Percentiles rank a stretch among this genome's conserved stretches.
Conservation (phyloP, 805 yeast genomes). For the Spathaspora sp. region DNA sequence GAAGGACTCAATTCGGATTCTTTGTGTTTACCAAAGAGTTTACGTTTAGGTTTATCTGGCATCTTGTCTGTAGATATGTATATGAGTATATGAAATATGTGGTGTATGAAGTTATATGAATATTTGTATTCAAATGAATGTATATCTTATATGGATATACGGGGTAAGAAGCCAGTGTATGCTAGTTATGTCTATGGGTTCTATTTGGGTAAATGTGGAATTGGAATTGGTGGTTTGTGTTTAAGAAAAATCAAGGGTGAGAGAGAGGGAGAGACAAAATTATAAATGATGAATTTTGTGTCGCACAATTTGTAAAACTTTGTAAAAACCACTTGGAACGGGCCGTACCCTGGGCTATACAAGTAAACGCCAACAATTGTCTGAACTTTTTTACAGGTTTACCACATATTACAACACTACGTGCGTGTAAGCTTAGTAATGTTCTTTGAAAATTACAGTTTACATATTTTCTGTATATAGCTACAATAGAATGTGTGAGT, state of each 20-base stretch:
- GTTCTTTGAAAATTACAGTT: too few relatives aligned
- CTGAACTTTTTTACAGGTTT: too few relatives aligned
- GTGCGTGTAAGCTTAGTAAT: too few relatives aligned
- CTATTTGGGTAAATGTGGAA: too few relatives aligned
- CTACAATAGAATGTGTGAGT: too few relatives aligned
- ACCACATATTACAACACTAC: too few relatives aligned
- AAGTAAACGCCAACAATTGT: too few relatives aligned
- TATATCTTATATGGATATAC: not conserved
- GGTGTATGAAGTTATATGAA: not conserved
- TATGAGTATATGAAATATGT: not conserved
- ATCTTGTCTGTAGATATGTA: constrained; percentile 13
- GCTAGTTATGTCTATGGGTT: not conserved
- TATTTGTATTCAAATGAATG: not conserved
- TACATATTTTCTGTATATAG: too few relatives aligned
- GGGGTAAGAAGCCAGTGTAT: too few relatives aligned
- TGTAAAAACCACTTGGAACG: not conserved
- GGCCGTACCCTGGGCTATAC: not conserved
- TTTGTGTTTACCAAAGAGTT: constrained; percentile 38
- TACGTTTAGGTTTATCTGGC: constrained; percentile 44
- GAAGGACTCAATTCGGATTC: constrained; percentile 26
- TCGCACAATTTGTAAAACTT: not conserved
- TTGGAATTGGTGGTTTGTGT: too few relatives aligned
- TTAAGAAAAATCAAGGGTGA: not conserved
- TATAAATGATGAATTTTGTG: not conserved
- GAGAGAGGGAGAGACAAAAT: not conserved